Evolutionary conservation across 129 eudicot genomes (phyloP).

Genomic region (Tanacetum coccineum): DNA sequence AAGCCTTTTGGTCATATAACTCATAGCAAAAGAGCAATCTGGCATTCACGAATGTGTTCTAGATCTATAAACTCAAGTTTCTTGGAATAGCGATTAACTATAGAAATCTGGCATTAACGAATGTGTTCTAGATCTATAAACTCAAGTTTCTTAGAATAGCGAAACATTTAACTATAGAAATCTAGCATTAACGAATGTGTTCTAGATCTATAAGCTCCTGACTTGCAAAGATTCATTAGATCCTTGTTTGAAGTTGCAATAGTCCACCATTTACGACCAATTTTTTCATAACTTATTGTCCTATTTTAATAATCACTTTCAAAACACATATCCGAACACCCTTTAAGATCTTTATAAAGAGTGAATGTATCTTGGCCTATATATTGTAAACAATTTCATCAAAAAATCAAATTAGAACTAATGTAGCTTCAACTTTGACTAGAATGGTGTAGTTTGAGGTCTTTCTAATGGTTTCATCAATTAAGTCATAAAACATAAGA

Average conservation of each 20-base stretch:
- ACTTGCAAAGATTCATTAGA: too few relatives aligned
- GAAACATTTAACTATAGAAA: not conserved
- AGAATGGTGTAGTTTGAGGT: not conserved
- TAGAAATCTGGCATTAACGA: not conserved
- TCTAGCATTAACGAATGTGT: not conserved
- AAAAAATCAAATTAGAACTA: not conserved
- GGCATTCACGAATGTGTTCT: not conserved
- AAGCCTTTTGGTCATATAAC: constrained; percentile 14
- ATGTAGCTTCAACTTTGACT: constrained; percentile 12
- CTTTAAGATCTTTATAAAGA: not conserved
- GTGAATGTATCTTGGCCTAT: not conserved
- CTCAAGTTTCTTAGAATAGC: too few relatives aligned
- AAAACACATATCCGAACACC: not conserved
- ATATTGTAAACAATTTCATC: not conserved
- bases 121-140: too few relatives aligned
- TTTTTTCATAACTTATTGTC: not conserved
- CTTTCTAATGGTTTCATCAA: constrained; percentile 4
- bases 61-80: not conserved
- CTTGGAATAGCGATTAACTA: not conserved
- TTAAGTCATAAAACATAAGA: constrained; percentile 7
- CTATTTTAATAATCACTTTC: not conserved
- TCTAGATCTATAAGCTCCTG: too few relatives aligned
- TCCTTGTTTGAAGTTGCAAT: not conserved
- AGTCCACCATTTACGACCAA: not conserved
- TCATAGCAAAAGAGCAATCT: not conserved